These are phyloP conservation scores for Sugiyamaella xylanicola DNA, from an alignment of 1,139 yeast species.

Conservation along the genomic window DNA sequence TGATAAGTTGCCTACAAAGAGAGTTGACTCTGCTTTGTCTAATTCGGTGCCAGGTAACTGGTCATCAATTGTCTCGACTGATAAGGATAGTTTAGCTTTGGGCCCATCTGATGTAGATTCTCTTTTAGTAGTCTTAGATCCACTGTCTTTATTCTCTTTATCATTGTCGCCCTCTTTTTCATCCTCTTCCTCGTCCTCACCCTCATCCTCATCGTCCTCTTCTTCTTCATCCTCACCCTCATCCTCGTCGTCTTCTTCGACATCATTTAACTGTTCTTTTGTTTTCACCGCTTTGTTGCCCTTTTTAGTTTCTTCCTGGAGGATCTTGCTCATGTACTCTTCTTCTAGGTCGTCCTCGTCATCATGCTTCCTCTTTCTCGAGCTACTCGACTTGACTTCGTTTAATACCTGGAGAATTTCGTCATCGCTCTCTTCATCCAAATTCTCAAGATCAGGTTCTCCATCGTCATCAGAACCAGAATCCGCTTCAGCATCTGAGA, in stretches of 20 bases:
- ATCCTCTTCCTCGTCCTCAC: constrained; percentile 20
- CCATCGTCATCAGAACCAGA: constrained; percentile 34
- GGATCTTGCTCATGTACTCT: constrained; percentile 28
- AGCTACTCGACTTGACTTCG: constrained; percentile 23
- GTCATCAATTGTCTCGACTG: constrained; percentile 8
- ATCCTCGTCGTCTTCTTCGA: constrained; percentile 26
- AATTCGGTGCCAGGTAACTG: constrained; percentile 49
- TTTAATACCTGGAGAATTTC: constrained; percentile 27
- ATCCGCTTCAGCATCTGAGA: constrained; percentile 40
- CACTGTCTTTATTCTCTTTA: no score
- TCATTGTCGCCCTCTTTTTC: no score
- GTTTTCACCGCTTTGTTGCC: constrained; percentile 27
- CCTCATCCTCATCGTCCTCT: constrained; percentile 29
- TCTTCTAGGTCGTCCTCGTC: constrained; percentile 35
- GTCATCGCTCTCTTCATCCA: constrained; percentile 31
- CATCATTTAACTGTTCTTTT: not conserved
- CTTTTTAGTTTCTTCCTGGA: constrained; percentile 23
- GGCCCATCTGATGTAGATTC: not conserved
- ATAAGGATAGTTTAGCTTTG: constrained; percentile 3
- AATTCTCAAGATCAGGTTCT: constrained; percentile 26
- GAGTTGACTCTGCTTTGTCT: constrained; percentile 82
- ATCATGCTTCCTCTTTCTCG: constrained; percentile 33
- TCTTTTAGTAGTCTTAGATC: not conserved
- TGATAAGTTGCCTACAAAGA: constrained; percentile 87
- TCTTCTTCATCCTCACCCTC: constrained; percentile 29